Evolutionary conservation across 768 basidiomycete species (phyloP), one percentile per base, ranked within the genome.

Genomic region (Mrakia gelida): DNA sequence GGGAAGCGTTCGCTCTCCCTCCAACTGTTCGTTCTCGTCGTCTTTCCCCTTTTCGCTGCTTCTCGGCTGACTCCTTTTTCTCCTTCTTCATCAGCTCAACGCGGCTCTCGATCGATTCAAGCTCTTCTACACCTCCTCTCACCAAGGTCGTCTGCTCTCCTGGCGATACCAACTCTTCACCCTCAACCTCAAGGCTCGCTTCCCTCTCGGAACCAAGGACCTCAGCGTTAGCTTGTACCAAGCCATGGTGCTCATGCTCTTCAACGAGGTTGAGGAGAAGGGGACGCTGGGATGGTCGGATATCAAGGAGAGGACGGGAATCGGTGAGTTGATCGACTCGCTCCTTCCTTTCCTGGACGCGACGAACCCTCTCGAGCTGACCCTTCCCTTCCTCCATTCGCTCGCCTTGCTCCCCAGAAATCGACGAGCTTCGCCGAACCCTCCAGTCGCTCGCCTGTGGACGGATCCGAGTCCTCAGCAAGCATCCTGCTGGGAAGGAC

Each of bases 391-490:
- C 23, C 49, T 49, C 38, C 62, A 10, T 67, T 62, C 2, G 38
- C 21, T 18, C 18, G 16, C 32, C 23, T 61, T 13, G 49, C 18
- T 52, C 15, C 45, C 15, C 75, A 82, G 83, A 83, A 79, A 74
- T 80, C 10, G 77, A 80, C 49, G 93, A 95, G 79, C 86, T 97
- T 68, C 86, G 89, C n/a, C 86, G 93, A 73, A 95, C 92, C 0
- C 86, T 99, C 10, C 97, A 99, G 82, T 96, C 94, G 81, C 87
- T 99, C 28, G 93, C 96, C 0, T 92, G 92, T 81, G 96, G 91
- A 26, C 95, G 91, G 84, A 92, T 95, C 81, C 91, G 91, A 72
- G 92, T 98, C 0, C 85, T 99, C 77, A 88, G 86, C 83, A 98
- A 98, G 84, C 84, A 88, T 11, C 94, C 96, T 0, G 83, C 84